Evolutionary conservation across 108 stramenopile genomes (phyloP), one percentile per base, ranked within the genome.

Genomic region (Nannochloropsis granulata): DNA sequence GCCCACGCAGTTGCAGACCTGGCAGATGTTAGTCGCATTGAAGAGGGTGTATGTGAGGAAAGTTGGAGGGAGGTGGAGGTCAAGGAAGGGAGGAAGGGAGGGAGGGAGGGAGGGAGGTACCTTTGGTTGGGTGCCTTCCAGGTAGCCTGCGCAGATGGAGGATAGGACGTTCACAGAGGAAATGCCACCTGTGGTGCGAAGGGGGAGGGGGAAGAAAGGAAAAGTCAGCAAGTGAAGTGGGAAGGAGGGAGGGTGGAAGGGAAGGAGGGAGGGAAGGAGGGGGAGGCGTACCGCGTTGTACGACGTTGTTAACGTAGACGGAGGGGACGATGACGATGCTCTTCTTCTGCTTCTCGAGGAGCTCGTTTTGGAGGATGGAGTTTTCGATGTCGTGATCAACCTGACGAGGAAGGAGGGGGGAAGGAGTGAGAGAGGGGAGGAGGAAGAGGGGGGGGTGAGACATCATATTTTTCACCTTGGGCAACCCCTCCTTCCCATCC

Each of bases 81-180:
- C 56, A 71, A 2, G 56, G 21, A 71, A n/a, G 56, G 56, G 16
- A n/a, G 56, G 56, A n/a, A 11, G 56, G 45, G 45, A 46, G n/a
- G n/a, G 0, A 0, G 21, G 56, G 56, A 71, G 56, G 2, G n/a
- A 0, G 56, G 56, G 23, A 87, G 94, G 94, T 71, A 95, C 91
- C 13, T 89, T 80, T 11, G 95, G 95, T 21, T 84, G 82, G 19
- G 95, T 93, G 45, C 95, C 95, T 13, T 90, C 83, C n/a, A 88
- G 83, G 86, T 91, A 97, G 81, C 94, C 95, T 0, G 96, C 92
- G 88, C 97, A 98, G 82, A 98, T 94, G 24, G 96, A 95, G 78
- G 91, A 91, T 43, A 98, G 95, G 23, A 95, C 94, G n/a, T 89
- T 91, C 1, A 88, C 83, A 24, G 91, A 82, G 71, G 89, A 88